Base-by-base conservation (phyloP, 345 rosid genomes). In the Syzygium aqueum region DNA sequence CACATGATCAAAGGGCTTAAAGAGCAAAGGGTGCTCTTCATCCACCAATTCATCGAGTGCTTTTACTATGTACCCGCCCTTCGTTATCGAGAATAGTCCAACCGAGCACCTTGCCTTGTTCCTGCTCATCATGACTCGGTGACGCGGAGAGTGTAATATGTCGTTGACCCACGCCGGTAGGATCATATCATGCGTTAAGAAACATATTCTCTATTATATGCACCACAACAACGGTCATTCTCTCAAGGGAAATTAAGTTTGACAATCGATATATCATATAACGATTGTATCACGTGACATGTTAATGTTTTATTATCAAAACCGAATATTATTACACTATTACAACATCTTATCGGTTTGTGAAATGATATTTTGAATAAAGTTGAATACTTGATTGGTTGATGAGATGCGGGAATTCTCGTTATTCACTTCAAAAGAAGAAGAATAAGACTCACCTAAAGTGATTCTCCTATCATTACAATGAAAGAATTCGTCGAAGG, bases 131-230 rank as follows among this genome's bases (percentile, higher is more conserved):
- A 73, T 67, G 19, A 85, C 87, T 23, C 84, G 40, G 54, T 88
- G 87, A 40, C 84, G 22, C 3, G 97, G 91, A 85, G 95, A 89
- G 90, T 94, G 85, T 40, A 94, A 28, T 78, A 91, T 84, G 10
- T 95, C 95, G 86, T 96, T 96, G 27, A 90, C 4, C 93, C 95
- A 91, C 30, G 95, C 96, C 98, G 95, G 83, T 51, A 77, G 63
- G 56, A 77, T 40, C 15, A 61, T 21, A 30, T 33, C 5, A 30
- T 1, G 5, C 30, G 1, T 16, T 65, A 7, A 65, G 77, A 11
- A 65, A 15, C 4, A 3, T 65, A 30, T 30, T 8, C 22, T 30
- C 30, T 16, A 28, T 65, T 9, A 11, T 8, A 7, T 16, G 43
- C 43, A 11, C 43, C 43, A 67, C 6, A 17, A 16, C 78, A 30